A percentile compares a stretch with the other conserved stretches of the same genome.
Evolutionary conservation across 2,329 filamentous ascomycete species (phyloP).

Genomic region (Ceratocystiopsis sp.): DNA sequence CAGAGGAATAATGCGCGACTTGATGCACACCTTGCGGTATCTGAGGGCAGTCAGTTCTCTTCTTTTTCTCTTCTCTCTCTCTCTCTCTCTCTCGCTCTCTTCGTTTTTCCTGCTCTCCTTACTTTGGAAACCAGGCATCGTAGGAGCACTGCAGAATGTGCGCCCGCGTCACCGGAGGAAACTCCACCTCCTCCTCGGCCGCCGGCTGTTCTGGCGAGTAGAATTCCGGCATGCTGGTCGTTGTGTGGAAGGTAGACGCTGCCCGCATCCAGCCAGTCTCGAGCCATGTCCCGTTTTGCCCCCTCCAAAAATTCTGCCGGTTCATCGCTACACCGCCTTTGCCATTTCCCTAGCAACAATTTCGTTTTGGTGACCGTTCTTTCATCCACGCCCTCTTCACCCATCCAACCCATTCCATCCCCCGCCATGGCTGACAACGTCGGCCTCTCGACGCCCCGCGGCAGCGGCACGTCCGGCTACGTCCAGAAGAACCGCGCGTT

Average conservation of each 20-base stretch:
- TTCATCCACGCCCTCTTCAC: background rate
- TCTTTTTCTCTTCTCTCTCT: too few relatives aligned
- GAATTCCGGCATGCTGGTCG: conserved; percentile 15
- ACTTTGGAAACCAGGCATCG: conserved; percentile 76
- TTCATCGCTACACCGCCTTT: conserved; percentile 4
- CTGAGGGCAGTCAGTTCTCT: conserved; percentile 19
- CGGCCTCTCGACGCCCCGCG: conserved; percentile 82
- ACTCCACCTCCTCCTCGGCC: conserved; percentile 31
- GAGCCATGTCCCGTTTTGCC: background rate
- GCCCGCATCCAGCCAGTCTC: too few relatives aligned
- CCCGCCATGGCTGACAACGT: conserved; percentile 81
- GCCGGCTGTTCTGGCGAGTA: conserved; percentile 9
- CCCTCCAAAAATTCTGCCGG: conserved; percentile 2
- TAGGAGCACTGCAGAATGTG: conserved; percentile 94
- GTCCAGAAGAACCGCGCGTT: conserved; percentile 91
- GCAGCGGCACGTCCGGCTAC: conserved; percentile 91
- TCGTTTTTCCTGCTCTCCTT: conserved; percentile 11
- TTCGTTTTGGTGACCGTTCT: background rate
- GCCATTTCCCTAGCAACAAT: background rate
- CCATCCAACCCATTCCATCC: too few relatives aligned
- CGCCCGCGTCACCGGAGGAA: conserved; percentile 66
- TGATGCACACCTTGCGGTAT: conserved; percentile 67
- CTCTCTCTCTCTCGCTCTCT: too few relatives aligned
- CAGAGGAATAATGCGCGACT: conserved; percentile 70
- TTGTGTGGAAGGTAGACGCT: background rate